Conservation (phyloP, 2,329 filamentous ascomycete genomes). For the Beauveria sp. region DNA sequence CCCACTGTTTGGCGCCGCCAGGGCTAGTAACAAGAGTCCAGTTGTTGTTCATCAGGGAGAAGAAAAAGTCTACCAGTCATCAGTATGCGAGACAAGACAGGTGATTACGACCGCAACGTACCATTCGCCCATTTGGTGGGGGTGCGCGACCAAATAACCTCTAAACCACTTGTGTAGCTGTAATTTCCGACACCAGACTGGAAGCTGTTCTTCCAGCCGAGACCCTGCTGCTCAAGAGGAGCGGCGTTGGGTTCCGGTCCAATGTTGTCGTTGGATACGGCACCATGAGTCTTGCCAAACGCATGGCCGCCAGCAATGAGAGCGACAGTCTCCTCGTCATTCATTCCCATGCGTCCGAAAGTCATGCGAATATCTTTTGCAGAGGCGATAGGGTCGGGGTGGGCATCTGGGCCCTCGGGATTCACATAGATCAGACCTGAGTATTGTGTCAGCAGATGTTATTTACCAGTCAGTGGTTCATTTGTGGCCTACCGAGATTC, state of each 20-base stretch:
- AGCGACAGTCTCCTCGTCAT: slow-evolving; percentile 73
- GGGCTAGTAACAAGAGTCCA: slow-evolving; percentile 72
- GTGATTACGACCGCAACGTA: not conserved
- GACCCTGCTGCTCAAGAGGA: slow-evolving; percentile 56
- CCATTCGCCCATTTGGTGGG: slow-evolving; percentile 67
- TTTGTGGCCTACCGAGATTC: slow-evolving; percentile 35
- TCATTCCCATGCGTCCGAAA: slow-evolving; percentile 75
- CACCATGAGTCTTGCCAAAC: slow-evolving; percentile 77
- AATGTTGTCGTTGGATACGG: slow-evolving; percentile 56
- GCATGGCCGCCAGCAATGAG: slow-evolving; percentile 72
- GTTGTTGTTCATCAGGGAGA: slow-evolving; percentile 70
- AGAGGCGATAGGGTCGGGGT: slow-evolving; percentile 62
- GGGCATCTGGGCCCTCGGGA: slow-evolving; percentile 67
- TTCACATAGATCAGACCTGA: slow-evolving; percentile 71
- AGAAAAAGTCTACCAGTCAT: slow-evolving; percentile 46
- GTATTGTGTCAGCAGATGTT: not conserved
- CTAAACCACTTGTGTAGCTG: slow-evolving; percentile 67
- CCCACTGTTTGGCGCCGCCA: slow-evolving; percentile 69
- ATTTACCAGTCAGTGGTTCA: not conserved
- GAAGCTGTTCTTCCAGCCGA: slow-evolving; percentile 64
- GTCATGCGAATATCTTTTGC: slow-evolving; percentile 66
- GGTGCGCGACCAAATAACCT: slow-evolving; percentile 72
- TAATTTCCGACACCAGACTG: slow-evolving; percentile 59
- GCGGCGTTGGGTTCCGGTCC: slow-evolving; percentile 62
- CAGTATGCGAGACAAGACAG: not conserved